Percentiles rank a stretch among this genome's conserved stretches.
Evolutionary conservation across 805 yeast genomes (phyloP).

Genomic region (Yarrowia sp.): DNA sequence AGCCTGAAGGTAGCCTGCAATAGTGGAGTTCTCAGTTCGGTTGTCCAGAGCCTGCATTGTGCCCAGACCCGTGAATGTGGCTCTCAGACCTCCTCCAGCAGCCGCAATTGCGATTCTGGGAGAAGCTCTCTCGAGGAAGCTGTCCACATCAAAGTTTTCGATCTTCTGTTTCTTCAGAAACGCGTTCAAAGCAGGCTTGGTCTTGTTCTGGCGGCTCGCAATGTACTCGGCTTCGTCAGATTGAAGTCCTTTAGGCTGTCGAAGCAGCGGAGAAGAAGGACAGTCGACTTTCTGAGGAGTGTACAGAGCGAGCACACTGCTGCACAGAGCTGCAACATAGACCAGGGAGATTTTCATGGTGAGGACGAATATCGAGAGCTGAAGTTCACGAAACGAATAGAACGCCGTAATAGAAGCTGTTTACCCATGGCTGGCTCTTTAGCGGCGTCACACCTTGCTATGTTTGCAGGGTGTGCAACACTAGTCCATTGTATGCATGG

Average conservation of each 20-base stretch:
- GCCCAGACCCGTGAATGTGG: conserved; percentile 87
- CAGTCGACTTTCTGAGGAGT: background rate
- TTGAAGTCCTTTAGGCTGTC: background rate
- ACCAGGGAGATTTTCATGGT: conserved; percentile 1
- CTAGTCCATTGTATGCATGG: background rate
- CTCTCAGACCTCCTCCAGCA: conserved; percentile 91
- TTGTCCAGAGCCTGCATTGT: conserved; percentile 79
- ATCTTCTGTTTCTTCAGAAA: conserved; percentile 4
- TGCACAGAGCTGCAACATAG: background rate
- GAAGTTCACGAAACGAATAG: background rate
- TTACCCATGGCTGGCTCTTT: background rate
- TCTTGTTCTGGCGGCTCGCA: background rate
- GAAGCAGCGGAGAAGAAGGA: background rate
- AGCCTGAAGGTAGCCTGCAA: conserved; percentile 68
- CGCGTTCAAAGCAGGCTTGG: background rate
- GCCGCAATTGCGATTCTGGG: conserved; percentile 9
- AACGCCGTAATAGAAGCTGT: background rate
- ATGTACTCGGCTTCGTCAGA: background rate
- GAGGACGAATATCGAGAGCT: background rate
- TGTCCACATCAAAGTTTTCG: background rate
- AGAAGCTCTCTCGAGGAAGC: background rate
- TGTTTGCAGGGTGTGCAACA: background rate
- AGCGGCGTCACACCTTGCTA: conserved; percentile 2
- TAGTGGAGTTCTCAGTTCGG: conserved; percentile 62
- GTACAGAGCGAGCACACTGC: background rate